Conservation (phyloP, 208 protist species). For the Leishmania gerbilli region DNA sequence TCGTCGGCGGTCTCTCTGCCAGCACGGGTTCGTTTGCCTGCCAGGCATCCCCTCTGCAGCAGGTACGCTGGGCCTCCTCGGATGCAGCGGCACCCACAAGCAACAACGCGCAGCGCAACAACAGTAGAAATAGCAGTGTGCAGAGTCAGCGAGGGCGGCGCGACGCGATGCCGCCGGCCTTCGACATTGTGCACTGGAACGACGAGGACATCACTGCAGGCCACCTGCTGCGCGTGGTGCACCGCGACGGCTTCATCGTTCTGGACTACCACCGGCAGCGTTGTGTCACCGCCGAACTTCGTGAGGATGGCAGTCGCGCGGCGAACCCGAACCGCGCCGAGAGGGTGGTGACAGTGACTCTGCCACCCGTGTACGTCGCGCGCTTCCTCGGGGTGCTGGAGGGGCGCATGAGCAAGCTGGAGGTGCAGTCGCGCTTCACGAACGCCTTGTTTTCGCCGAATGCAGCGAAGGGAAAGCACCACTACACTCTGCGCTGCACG, state of each 20-base stretch:
- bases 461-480: slow-evolving; percentile 39
- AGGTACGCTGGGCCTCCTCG: slow-evolving; percentile 11
- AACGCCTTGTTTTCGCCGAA: slow-evolving; percentile 72
- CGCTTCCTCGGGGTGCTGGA: slow-evolving; percentile 85
- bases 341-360: slow-evolving; percentile 71
- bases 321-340: slow-evolving; percentile 40
- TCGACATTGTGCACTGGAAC: slow-evolving; percentile 89
- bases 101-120: slow-evolving; percentile 2
- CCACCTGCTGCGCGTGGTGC: slow-evolving; percentile 73
- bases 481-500: slow-evolving; percentile 64
- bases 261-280: slow-evolving; percentile 82
- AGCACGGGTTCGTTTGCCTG: not conserved
- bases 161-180: slow-evolving; percentile 59
- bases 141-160: slow-evolving; percentile 38
- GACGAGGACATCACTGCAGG: slow-evolving; percentile 65
- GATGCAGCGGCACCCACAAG: slow-evolving; percentile 10
- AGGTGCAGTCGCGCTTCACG: slow-evolving; percentile 84
- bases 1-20: slow-evolving; percentile 8
- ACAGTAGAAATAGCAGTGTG: slow-evolving; percentile 11
- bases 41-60: slow-evolving; percentile 2
- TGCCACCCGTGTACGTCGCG: slow-evolving; percentile 84
- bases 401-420: slow-evolving; percentile 63
- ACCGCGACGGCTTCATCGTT: slow-evolving; percentile 79
- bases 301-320: slow-evolving; percentile 17
- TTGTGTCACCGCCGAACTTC: not conserved